Conservation (phyloP, 108 stramenopile genomes). For the Craspedostauros australis region DNA sequence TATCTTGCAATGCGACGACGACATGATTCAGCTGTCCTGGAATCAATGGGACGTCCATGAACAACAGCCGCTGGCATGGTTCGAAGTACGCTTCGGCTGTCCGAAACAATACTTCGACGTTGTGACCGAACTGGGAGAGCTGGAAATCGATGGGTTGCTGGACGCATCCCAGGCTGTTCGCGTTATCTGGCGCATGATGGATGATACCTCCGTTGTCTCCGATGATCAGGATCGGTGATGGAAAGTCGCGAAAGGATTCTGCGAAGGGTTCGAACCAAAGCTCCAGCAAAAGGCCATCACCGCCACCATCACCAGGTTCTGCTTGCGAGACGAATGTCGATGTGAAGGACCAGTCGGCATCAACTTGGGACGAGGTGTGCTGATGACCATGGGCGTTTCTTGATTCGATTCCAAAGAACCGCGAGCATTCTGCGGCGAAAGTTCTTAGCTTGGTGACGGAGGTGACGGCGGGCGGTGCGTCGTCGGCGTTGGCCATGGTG, state of each 20-base stretch:
- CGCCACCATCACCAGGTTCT: neutral
- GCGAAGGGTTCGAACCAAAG: no score
- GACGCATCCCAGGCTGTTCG: slow-evolving; percentile 8
- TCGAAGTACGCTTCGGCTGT: slow-evolving; percentile 25
- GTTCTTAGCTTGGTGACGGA: no score
- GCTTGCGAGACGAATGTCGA: neutral
- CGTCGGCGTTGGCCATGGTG: no score
- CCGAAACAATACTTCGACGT: slow-evolving; percentile 21
- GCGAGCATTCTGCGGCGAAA: no score
- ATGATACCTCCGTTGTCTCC: neutral
- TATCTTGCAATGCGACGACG: slow-evolving; percentile 9
- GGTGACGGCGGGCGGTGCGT: no score
- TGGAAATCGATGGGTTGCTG: slow-evolving; percentile 18
- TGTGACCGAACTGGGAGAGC: slow-evolving; percentile 2
- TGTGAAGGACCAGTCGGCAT: no score
- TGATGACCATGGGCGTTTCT: no score
- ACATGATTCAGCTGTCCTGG: slow-evolving; percentile 13
- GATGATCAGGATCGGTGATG: slow-evolving; percentile 4
- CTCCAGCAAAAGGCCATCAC: neutral
- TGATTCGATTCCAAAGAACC: no score
- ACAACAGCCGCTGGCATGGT: slow-evolving; percentile 16
- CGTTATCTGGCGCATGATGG: neutral
- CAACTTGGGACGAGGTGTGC: no score
- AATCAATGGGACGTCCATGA: neutral
- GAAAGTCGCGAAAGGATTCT: no score